Evolutionary conservation across 208 protist species (phyloP).

Genomic region (Blastocrithidia nonstop): DNA sequence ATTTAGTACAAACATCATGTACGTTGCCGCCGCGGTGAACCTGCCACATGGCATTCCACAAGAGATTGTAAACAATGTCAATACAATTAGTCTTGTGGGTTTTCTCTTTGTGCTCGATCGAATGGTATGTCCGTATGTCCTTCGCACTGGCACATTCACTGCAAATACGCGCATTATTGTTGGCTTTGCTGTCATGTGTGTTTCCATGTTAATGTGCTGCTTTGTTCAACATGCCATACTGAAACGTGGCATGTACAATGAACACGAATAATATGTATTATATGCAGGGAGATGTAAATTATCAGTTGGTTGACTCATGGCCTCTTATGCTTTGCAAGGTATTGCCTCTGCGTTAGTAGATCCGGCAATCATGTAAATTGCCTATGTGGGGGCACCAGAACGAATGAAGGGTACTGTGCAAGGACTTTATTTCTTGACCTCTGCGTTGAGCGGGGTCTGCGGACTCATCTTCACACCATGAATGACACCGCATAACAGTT

Average conservation of each 20-base stretch:
- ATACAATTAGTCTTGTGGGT: constrained; percentile 31
- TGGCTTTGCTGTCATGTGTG: constrained; percentile 26
- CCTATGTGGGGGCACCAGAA: constrained; percentile 27
- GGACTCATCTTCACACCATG: constrained; percentile 39
- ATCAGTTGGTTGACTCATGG: constrained; percentile 25
- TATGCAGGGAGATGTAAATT: constrained; percentile 9
- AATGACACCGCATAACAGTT: constrained; percentile 29
- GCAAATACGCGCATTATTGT: constrained; percentile 12
- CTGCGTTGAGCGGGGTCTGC: constrained; percentile 40
- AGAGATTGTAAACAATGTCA: constrained; percentile 62
- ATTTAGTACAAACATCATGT: constrained; percentile 58
- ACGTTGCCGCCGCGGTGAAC: constrained; percentile 18
- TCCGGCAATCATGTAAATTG: constrained; percentile 46
- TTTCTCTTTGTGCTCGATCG: constrained; percentile 25
- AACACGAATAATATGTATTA: constrained; percentile 20
- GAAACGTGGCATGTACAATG: constrained; percentile 18
- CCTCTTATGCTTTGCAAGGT: constrained; percentile 43
- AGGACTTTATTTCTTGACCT: constrained; percentile 46
- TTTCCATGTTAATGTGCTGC: constrained; percentile 40
- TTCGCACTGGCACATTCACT: no score
- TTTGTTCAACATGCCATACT: constrained; percentile 21
- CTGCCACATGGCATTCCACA: constrained; percentile 19
- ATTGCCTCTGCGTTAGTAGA: constrained; percentile 47
- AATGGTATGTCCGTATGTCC: no score
- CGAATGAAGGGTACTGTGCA: constrained; percentile 54